phyloP scores from a whole-genome alignment of 2,329 filamentous ascomycete genomes.

The Colletotrichum lupini region DNA sequence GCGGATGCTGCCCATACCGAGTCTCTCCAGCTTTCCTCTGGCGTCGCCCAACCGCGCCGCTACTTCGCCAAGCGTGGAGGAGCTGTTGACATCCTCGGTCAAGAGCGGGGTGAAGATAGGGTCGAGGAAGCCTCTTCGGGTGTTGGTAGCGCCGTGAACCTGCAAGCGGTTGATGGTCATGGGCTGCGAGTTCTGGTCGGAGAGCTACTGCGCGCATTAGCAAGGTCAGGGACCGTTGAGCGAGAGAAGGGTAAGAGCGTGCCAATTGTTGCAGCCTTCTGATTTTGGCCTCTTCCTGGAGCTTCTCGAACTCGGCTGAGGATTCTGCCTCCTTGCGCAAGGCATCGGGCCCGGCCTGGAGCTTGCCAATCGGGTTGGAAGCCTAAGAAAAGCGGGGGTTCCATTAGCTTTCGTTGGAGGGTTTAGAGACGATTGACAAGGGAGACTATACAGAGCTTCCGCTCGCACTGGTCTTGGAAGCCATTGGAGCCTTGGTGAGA shows the following conservation, averaged over 20 bases:
- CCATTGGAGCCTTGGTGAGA: slow-evolving; percentile 43
- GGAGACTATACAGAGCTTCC: slow-evolving; percentile 43
- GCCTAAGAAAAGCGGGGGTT: slow-evolving; percentile 43
- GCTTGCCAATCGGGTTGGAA: slow-evolving; percentile 52
- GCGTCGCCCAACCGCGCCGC: slow-evolving; percentile 77
- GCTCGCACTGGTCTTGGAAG: slow-evolving; percentile 44
- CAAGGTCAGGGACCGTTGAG: neutral
- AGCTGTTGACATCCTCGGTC: slow-evolving; percentile 70
- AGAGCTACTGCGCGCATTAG: slow-evolving; percentile 30
- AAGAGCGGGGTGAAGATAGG: slow-evolving; percentile 83
- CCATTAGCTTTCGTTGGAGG: slow-evolving; percentile 17
- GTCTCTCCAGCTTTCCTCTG: slow-evolving; percentile 79
- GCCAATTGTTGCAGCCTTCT: slow-evolving; percentile 52
- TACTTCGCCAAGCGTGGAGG: slow-evolving; percentile 84
- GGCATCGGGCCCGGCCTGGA: slow-evolving; percentile 50
- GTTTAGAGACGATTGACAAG: neutral
- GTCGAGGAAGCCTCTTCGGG: slow-evolving; percentile 86
- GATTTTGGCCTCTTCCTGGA: slow-evolving; percentile 53
- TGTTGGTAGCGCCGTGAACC: slow-evolving; percentile 84
- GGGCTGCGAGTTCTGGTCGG: slow-evolving; percentile 58
- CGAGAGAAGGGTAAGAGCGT: slow-evolving; percentile 14
- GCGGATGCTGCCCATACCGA: slow-evolving; percentile 70
- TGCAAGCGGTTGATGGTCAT: slow-evolving; percentile 89
- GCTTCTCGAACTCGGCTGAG: slow-evolving; percentile 47
- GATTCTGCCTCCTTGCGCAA: slow-evolving; percentile 53